Conservation (phyloP, 805 yeast genomes). For the Aciculoconidium aculeatum region DNA sequence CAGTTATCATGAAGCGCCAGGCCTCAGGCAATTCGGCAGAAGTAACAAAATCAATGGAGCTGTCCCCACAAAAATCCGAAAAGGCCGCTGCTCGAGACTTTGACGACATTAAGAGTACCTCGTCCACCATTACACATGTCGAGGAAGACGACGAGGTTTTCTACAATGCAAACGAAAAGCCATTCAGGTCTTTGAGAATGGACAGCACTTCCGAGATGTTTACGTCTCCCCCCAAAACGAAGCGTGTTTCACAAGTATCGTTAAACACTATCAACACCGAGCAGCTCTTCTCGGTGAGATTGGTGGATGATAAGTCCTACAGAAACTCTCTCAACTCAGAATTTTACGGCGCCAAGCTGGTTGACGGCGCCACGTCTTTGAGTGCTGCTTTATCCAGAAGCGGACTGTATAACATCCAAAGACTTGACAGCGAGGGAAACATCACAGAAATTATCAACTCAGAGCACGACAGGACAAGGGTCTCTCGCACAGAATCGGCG, state of each 20-base stretch:
- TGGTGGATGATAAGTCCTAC: slow-evolving; percentile 52
- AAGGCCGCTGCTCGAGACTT: too few relatives aligned
- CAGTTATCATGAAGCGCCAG: too few relatives aligned
- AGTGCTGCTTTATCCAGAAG: slow-evolving; percentile 21
- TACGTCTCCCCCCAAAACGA: slow-evolving; percentile 27
- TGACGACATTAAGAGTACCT: slow-evolving; percentile 21
- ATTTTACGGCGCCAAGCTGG: slow-evolving; percentile 14
- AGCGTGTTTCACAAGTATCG: slow-evolving; percentile 69
- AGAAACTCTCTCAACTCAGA: slow-evolving; percentile 28
- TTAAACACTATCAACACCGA: slow-evolving; percentile 82
- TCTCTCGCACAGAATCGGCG: slow-evolving; percentile 20
- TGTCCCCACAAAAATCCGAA: too few relatives aligned
- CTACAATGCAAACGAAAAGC: slow-evolving; percentile 33
- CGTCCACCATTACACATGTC: slow-evolving; percentile 51
- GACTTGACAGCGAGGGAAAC: slow-evolving; percentile 42
- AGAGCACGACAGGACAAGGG: slow-evolving; percentile 24
- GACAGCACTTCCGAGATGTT: slow-evolving; percentile 24
- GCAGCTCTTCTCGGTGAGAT: slow-evolving; percentile 71
- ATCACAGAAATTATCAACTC: slow-evolving; percentile 19
- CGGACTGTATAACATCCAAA: slow-evolving; percentile 39
- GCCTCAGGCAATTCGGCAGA: too few relatives aligned
- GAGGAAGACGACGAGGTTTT: slow-evolving; percentile 25
- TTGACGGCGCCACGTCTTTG: slow-evolving; percentile 21
- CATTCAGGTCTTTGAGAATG: slow-evolving; percentile 40
- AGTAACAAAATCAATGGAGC: too few relatives aligned